Conservation (phyloP, 441 rosid species). For the Pelargonium exstipulatum region DNA sequence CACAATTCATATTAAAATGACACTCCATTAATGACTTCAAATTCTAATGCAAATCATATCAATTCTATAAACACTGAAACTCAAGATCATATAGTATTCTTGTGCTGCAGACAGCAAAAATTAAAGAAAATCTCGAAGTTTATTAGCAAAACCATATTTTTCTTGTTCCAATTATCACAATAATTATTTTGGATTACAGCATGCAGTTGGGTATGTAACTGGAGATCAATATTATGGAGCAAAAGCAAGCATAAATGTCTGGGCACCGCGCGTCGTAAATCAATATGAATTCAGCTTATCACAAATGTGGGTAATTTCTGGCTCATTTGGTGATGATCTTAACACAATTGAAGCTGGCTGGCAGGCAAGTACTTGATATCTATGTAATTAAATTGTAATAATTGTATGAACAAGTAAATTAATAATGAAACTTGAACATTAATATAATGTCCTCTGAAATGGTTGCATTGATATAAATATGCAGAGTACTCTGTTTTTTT, state of each 20-base stretch:
- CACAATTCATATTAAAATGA: too few species aligned
- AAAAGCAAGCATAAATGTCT: conserved; percentile 89
- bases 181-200: conserved; percentile 56
- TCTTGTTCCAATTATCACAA: too few species aligned
- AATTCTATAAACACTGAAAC: too few species aligned
- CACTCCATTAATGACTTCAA: too few species aligned
- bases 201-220: conserved; percentile 89
- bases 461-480: too few species aligned
- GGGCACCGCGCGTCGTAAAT: conserved; percentile 74
- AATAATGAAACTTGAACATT: too few species aligned
- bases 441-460: too few species aligned
- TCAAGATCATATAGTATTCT: too few species aligned
- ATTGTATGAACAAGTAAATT: too few species aligned
- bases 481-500: too few species aligned
- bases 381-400: too few species aligned
- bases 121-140: neutral
- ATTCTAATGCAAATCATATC: neutral
- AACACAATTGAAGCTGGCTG: conserved; percentile 99
- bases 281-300: conserved; percentile 91
- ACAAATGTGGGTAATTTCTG: conserved; percentile 94
- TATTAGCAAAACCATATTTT: neutral
- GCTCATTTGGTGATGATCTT: conserved; percentile 83
- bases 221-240: conserved; percentile 93
- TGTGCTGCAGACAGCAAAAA: too few species aligned
- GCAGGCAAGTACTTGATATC: conserved; percentile 70